Conservation (phyloP, 345 rosid species). For the Ceriops decandra region DNA sequence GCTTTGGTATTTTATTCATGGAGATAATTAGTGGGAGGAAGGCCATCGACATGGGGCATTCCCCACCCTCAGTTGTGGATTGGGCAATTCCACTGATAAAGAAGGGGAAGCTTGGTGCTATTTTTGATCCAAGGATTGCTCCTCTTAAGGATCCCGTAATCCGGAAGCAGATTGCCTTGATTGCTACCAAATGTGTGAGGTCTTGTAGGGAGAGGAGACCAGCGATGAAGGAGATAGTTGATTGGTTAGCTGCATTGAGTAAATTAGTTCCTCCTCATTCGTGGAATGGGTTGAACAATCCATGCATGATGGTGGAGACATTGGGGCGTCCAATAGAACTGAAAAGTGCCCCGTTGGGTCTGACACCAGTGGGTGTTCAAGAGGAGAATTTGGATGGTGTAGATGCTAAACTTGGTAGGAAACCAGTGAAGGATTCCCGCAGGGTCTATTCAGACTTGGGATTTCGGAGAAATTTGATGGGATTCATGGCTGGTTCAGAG, state of each 20-base stretch:
- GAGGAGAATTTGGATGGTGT: conserved; percentile 28
- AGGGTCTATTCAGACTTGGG: conserved; percentile 75
- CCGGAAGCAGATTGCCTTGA: conserved; percentile 75
- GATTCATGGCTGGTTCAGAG: conserved; percentile 53
- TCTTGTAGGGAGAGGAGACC: conserved; percentile 97
- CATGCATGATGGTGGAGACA: conserved; percentile 96
- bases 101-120: conserved; percentile 73
- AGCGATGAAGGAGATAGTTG: conserved; percentile 76
- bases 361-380: conserved; percentile 19
- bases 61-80: conserved; percentile 90
- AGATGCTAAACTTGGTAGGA: conserved; percentile 31
- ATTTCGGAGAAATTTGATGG: conserved; percentile 68
- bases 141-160: conserved; percentile 62
- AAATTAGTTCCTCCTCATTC: conserved; percentile 76
- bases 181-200: conserved; percentile 92
- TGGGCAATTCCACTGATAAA: conserved; percentile 92
- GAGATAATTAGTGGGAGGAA: conserved; percentile 95
- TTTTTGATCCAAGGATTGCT: conserved; percentile 70
- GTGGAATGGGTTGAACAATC: conserved; percentile 91
- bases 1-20: conserved; percentile 90
- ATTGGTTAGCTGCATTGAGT: conserved; percentile 66
- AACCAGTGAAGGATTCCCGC: conserved; percentile 37
- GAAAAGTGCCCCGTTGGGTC: conserved; percentile 24
- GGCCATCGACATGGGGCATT: conserved; percentile 83
- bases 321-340: conserved; percentile 67